phyloP scores from a whole-genome alignment of 805 yeast species.

The Starmerella stigmatis region DNA sequence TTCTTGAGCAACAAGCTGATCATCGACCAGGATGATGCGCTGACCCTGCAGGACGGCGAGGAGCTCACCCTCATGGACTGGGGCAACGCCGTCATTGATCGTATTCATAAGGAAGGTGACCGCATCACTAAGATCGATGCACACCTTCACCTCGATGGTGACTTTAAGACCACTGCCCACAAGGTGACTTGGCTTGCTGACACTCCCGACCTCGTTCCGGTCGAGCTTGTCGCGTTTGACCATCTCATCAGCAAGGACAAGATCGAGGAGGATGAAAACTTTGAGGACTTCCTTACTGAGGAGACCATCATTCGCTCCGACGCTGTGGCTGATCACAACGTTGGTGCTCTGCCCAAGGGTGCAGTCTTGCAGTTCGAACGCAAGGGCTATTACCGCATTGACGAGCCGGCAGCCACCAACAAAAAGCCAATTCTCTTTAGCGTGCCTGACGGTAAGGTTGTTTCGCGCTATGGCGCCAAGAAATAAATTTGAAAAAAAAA shows the following conservation, averaged over 20 bases:
- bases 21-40: slow-evolving; percentile 79
- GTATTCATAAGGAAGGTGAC: slow-evolving; percentile 52
- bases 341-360: slow-evolving; percentile 66
- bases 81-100: slow-evolving; percentile 83
- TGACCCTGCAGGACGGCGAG: slow-evolving; percentile 67
- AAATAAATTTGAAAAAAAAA: slow-evolving; percentile 24
- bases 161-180: slow-evolving; percentile 91
- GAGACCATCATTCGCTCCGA: slow-evolving; percentile 70
- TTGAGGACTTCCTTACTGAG: slow-evolving; percentile 83
- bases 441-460: slow-evolving; percentile 90
- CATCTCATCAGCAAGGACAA: slow-evolving; percentile 92
- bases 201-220: slow-evolving; percentile 57
- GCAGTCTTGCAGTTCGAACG: slow-evolving; percentile 91
- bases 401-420: slow-evolving; percentile 43
- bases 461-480: slow-evolving; percentile 65
- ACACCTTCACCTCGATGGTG: slow-evolving; percentile 83
- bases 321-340: slow-evolving; percentile 73
- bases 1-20: slow-evolving; percentile 52
- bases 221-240: slow-evolving; percentile 82
- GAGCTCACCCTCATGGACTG: slow-evolving; percentile 98
- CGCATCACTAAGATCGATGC: slow-evolving; percentile 57
- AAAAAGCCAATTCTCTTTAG: slow-evolving; percentile 72
- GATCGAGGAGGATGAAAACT: slow-evolving; percentile 85
- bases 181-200: slow-evolving; percentile 91
- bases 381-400: slow-evolving; percentile 89